Conservation (phyloP, 2,329 filamentous ascomycete genomes). For the Mariannaea elegans region DNA sequence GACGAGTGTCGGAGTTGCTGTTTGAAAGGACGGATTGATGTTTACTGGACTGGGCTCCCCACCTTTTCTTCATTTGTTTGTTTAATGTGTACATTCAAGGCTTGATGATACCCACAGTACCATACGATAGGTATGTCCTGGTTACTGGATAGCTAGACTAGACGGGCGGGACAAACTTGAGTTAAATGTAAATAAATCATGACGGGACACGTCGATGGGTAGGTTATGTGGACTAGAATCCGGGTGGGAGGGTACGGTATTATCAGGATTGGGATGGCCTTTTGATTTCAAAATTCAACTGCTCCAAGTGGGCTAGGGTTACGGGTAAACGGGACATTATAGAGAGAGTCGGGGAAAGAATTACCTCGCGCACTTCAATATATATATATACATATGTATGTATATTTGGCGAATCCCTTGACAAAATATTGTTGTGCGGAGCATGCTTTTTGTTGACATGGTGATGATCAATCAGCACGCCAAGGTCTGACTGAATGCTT, state of each 20-base stretch:
- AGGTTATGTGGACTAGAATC: slow-evolving; percentile 15
- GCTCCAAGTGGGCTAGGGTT: slow-evolving; percentile 1
- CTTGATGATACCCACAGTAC: slow-evolving; percentile 40
- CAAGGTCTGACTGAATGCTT: slow-evolving; percentile 16
- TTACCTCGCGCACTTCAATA: too few relatives aligned
- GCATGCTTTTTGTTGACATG: too few relatives aligned
- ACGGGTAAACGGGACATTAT: too few relatives aligned
- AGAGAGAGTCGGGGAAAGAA: too few relatives aligned
- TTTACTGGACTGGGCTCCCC: slow-evolving; percentile 24
- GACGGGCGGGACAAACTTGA: slow-evolving; percentile 17
- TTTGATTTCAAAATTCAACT: slow-evolving; percentile 2
- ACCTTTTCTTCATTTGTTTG: slow-evolving; percentile 24
- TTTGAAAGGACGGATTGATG: slow-evolving; percentile 31
- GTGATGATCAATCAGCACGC: slow-evolving; percentile 16
- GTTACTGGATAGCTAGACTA: slow-evolving; percentile 21
- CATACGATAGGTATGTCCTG: slow-evolving; percentile 13
- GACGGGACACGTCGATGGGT: slow-evolving; percentile 13
- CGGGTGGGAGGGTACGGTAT: slow-evolving; percentile 9
- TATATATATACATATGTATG: too few relatives aligned
- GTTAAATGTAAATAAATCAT: slow-evolving; percentile 26
- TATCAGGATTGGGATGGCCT: slow-evolving; percentile 2
- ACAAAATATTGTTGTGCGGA: too few relatives aligned
- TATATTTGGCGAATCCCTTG: too few relatives aligned
- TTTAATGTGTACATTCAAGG: slow-evolving; percentile 27
- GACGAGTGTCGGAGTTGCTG: slow-evolving; percentile 42